Conservation (phyloP, 192 early-diverging fungal species). For the Coemansia javaensis region DNA sequence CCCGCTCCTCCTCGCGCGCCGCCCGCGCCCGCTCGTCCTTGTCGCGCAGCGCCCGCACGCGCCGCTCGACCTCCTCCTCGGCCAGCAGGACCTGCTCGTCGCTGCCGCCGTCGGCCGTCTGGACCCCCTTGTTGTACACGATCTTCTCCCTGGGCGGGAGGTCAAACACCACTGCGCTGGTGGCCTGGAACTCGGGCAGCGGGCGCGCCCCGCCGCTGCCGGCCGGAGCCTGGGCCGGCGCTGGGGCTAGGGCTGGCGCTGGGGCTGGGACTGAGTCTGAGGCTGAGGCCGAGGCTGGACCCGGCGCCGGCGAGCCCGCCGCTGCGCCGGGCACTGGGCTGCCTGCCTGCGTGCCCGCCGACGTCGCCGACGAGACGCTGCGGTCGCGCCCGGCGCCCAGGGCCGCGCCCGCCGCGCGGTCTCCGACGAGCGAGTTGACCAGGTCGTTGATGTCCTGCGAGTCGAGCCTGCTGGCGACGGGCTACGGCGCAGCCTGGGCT, state of each 20-base stretch:
- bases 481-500: constrained; percentile 2
- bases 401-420: constrained; percentile 17
- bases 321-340: constrained; percentile 19
- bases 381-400: constrained; percentile 22
- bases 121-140: constrained; percentile 85
- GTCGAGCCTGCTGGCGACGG: constrained; percentile 23
- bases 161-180: constrained; percentile 78
- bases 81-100: constrained; percentile 19
- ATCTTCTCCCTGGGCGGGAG: constrained; percentile 81
- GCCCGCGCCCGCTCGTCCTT: constrained; percentile 35
- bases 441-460: constrained; percentile 80
- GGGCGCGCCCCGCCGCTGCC: neutral
- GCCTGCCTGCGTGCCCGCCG: constrained; percentile 26
- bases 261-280: no score
- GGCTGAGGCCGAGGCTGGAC: no score
- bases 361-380: constrained; percentile 34
- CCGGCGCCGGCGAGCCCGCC: neutral
- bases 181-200: constrained; percentile 63
- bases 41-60: constrained; percentile 41
- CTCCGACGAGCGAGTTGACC: constrained; percentile 76
- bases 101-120: constrained; percentile 54
- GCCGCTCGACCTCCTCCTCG: constrained; percentile 42
- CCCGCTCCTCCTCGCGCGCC: constrained; percentile 30
- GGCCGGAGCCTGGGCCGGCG: neutral
- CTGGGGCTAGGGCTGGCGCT: no score